phyloP scores from a whole-genome alignment of 2,329 filamentous ascomycete species.

The Arachnopeziza araneosa region DNA sequence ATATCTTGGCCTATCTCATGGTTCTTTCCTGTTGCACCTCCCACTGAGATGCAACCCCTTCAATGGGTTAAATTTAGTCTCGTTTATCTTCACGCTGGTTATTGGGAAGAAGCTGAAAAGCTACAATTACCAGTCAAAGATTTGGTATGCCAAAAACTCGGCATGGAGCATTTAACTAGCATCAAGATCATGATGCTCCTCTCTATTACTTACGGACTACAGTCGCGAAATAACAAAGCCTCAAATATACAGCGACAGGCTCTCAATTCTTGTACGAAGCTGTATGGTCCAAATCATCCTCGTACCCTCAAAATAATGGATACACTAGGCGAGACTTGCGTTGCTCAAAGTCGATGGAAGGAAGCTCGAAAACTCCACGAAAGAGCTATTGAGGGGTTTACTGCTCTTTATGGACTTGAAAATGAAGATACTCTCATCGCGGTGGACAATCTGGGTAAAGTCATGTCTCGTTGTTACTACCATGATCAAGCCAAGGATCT shows the following conservation, averaged over 20 bases:
- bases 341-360: slow-evolving; percentile 21
- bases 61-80: slow-evolving; percentile 26
- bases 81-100: slow-evolving; percentile 24
- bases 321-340: slow-evolving; percentile 17
- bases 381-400: slow-evolving; percentile 19
- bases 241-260: slow-evolving; percentile 21
- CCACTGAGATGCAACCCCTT: slow-evolving; percentile 8
- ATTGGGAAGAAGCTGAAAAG: slow-evolving; percentile 24
- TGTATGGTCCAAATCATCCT: slow-evolving; percentile 23
- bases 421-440: slow-evolving; percentile 12
- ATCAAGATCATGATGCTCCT: slow-evolving; percentile 22
- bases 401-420: slow-evolving; percentile 3
- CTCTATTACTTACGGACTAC: slow-evolving; percentile 19
- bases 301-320: slow-evolving; percentile 27
- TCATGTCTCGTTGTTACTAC: slow-evolving; percentile 5
- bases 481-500: slow-evolving; percentile 18
- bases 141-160: slow-evolving; percentile 19
- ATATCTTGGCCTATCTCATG: slow-evolving; percentile 4
- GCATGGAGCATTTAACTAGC: slow-evolving; percentile 19
- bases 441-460: slow-evolving; percentile 8
- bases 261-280: slow-evolving; percentile 16
- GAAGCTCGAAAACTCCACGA: slow-evolving; percentile 21
- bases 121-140: slow-evolving; percentile 26
- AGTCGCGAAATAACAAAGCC: slow-evolving; percentile 22
- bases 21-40: background rate